phyloP scores from a whole-genome alignment of 1,139 yeast species.

The Candida gigantensis region DNA sequence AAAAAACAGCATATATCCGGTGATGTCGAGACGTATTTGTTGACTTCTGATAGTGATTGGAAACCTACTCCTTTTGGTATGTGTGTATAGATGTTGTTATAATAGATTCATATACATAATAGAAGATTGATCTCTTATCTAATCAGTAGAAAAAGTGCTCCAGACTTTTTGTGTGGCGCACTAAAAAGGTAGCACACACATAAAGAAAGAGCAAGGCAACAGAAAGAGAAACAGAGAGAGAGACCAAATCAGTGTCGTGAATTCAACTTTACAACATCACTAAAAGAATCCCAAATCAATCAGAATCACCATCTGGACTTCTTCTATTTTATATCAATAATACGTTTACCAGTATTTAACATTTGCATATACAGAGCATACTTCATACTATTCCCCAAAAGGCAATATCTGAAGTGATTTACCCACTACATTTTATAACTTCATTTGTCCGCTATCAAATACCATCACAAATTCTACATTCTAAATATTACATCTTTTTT shows the following conservation, averaged over 20 bases:
- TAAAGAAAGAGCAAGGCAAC: too few species aligned
- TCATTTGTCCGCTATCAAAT: too few species aligned
- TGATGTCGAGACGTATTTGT: constrained; percentile 18
- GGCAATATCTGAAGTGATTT: too few species aligned
- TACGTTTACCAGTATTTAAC: too few species aligned
- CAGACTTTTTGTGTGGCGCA: neutral
- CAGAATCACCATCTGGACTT: too few species aligned
- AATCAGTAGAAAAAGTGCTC: neutral
- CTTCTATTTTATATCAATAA: too few species aligned
- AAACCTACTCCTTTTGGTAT: constrained; percentile 38
- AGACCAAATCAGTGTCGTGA: neutral
- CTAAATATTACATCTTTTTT: neutral
- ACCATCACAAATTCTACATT: too few species aligned
- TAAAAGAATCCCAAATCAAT: too few species aligned
- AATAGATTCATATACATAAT: neutral
- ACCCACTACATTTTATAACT: too few species aligned
- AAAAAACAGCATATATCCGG: constrained; percentile 11
- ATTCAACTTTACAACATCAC: neutral
- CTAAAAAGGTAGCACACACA: neutral
- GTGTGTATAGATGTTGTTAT: constrained; percentile 6
- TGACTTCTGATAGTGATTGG: constrained; percentile 34
- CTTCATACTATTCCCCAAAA: too few species aligned
- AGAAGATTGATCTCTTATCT: constrained; percentile 5
- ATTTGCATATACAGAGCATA: too few species aligned
- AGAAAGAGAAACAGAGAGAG: too few species aligned